Evolutionary conservation across 768 basidiomycete genomes (phyloP), one percentile per base, ranked within the genome.

Genomic region (Cystofilobasidium macerans): DNA sequence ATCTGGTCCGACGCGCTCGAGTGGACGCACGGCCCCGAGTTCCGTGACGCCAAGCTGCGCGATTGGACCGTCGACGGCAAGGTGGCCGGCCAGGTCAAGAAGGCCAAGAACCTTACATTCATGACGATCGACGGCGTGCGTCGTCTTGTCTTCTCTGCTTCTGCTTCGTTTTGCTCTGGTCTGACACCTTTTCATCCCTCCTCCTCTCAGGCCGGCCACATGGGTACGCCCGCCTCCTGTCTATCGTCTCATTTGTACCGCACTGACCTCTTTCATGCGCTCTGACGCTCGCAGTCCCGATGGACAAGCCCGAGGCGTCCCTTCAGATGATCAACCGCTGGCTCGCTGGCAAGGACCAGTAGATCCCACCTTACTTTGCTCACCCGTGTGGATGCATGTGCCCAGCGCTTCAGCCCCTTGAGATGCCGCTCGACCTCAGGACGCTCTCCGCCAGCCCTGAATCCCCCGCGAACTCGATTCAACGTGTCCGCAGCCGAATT

Each of bases 1-100:
- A 78, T 83, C 47, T 89, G 88, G 88, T 82, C 85, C 9, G 81
- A 87, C 58, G 78, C 81, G 67, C 78, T 91, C 59, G 81, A 85
- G 61, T 89, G 89, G 89, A 82, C 81, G 54, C 86, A 86, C 2
- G 75, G 79, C 56, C 78, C 78, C 45, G 80, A 71, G 8, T 89
- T 85, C 74, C 75, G 70, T 0, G 70, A 69, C 24, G 72, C 80
- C 57, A 75, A 76, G 14, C 75, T 84, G 72, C 75, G 77, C 53
- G 78, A 82, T 13, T 88, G 85, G 85, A 70, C 71, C 0, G 80
- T 86, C 12, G 77, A 82, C 67, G 83, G 82, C 14, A 70, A 78
- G 62, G 74, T 74, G 48, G 86, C 81, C 0, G 86, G 86, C 6
- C 78, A 78, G 72, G 83, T 81, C 51, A 83, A 84, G 74, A 78